Percentiles rank a stretch among this genome's conserved stretches.
These are phyloP conservation scores for Diplocarpon mali DNA, from an alignment of 2,329 filamentous ascomycete species.

Conservation along the genomic window DNA sequence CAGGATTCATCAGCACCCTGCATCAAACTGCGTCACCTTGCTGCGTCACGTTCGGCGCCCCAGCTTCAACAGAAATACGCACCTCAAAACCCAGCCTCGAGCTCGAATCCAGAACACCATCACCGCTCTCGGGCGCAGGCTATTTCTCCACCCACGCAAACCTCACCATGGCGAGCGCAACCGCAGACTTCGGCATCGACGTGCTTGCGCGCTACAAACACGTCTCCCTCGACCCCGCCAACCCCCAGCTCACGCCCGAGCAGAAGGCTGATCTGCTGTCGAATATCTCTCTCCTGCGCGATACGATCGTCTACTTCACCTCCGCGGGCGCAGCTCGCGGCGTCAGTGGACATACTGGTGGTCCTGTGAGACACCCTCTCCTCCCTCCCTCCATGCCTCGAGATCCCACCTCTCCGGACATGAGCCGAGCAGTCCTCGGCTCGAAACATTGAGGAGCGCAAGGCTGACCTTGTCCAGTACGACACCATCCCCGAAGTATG, in stretches of 20 bases:
- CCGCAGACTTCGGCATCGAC: constrained; percentile 19
- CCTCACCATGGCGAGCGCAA: constrained; percentile 14
- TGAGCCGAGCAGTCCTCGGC: no score
- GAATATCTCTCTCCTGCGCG: constrained; percentile 30
- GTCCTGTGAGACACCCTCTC: constrained; percentile 15
- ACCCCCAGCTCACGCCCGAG: constrained; percentile 26
- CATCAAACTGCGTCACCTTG: no score
- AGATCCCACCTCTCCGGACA: no score
- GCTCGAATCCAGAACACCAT: no score
- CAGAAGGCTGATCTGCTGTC: constrained; percentile 29
- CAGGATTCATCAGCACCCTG: no score
- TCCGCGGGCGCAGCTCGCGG: constrained; percentile 30
- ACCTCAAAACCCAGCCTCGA: no score
- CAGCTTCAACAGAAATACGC: no score
- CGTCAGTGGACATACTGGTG: constrained; percentile 30
- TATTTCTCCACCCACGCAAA: background rate
- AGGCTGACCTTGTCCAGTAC: constrained; percentile 11
- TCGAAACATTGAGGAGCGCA: no score
- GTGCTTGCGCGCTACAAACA: constrained; percentile 17
- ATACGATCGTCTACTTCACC: constrained; percentile 31
- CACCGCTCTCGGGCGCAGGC: background rate
- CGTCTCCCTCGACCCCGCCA: constrained; percentile 26
- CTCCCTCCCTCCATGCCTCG: no score
- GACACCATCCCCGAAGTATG: constrained; percentile 32
- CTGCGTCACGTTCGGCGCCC: no score